Evolutionary conservation across 768 basidiomycete genomes (phyloP).

Genomic region (Lentinula sp.): DNA sequence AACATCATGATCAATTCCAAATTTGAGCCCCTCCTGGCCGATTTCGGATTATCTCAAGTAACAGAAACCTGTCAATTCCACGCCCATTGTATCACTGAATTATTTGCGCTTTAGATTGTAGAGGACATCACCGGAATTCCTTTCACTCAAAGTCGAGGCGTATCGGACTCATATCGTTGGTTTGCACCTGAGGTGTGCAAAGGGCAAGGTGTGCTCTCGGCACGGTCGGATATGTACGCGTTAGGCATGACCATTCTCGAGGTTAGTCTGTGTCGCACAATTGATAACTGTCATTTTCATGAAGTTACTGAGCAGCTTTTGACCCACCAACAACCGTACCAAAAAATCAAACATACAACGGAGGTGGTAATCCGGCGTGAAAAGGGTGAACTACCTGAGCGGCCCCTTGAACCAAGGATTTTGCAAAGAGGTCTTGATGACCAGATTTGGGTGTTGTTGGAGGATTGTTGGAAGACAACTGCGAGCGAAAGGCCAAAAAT

Average conservation of each 20-base stretch:
- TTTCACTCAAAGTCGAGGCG: constrained; percentile 46
- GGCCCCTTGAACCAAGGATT: constrained; percentile 28
- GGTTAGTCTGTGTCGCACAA: constrained; percentile 21
- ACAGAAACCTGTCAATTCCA: not conserved
- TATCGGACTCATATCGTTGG: constrained; percentile 43
- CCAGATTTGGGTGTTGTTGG: constrained; percentile 36
- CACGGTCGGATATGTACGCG: constrained; percentile 47
- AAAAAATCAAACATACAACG: constrained; percentile 42
- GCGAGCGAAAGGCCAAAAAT: constrained; percentile 34
- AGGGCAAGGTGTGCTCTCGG: constrained; percentile 41
- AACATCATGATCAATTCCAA: constrained; percentile 40
- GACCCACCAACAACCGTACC: constrained; percentile 49
- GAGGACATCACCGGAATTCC: constrained; percentile 53
- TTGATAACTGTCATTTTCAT: not conserved
- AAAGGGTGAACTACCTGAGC: constrained; percentile 33
- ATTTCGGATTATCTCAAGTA: constrained; percentile 53
- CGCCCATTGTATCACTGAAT: not conserved
- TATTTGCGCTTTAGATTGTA: constrained; percentile 32
- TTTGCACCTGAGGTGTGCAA: constrained; percentile 51
- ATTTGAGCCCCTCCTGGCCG: constrained; percentile 46
- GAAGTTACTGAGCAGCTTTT: constrained; percentile 30
- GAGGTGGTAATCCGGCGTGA: constrained; percentile 42
- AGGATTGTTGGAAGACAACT: constrained; percentile 34
- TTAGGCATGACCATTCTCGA: constrained; percentile 55
- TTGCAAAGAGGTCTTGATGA: constrained; percentile 38